phyloP scores from a whole-genome alignment of 257 asterid genomes.

The Ballota nigra region DNA sequence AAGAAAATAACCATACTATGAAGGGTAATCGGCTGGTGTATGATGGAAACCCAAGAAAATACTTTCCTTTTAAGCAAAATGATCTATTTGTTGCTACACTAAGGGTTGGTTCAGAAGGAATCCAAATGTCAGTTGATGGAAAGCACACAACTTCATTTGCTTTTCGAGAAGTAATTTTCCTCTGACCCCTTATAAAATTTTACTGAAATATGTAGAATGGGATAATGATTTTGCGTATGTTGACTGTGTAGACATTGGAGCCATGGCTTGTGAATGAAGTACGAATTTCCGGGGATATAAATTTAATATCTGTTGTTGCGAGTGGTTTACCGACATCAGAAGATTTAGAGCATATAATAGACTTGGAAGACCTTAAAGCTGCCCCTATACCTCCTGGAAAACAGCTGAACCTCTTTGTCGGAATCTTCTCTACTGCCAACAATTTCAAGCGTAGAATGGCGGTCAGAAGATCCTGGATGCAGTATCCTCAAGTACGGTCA shows the following conservation, averaged over 20 bases:
- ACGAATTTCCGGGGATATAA: conserved; percentile 80
- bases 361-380: conserved; percentile 78
- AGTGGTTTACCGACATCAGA: conserved; percentile 97
- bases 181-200: conserved; percentile 9
- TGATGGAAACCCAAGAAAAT: conserved; percentile 62
- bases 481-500: conserved; percentile 75
- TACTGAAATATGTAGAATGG: background rate
- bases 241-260: conserved; percentile 72
- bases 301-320: conserved; percentile 76
- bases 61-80: conserved; percentile 88
- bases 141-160: conserved; percentile 89
- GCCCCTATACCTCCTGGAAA: conserved; percentile 49
- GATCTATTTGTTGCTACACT: conserved; percentile 84
- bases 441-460: conserved; percentile 98
- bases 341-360: conserved; percentile 72
- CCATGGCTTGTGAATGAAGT: conserved; percentile 95
- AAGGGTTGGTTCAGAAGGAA: conserved; percentile 91
- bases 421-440: conserved; percentile 94
- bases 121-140: conserved; percentile 98
- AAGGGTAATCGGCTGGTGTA: conserved; percentile 40
- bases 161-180: conserved; percentile 76
- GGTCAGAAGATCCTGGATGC: conserved; percentile 99
- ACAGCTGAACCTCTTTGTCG: conserved; percentile 70
- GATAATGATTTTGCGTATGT: background rate
- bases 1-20: conserved; percentile 49